These are phyloP conservation scores for Umbelopsis vinacea DNA, from an alignment of 192 early-diverging fungal species.

Conservation along the genomic window DNA sequence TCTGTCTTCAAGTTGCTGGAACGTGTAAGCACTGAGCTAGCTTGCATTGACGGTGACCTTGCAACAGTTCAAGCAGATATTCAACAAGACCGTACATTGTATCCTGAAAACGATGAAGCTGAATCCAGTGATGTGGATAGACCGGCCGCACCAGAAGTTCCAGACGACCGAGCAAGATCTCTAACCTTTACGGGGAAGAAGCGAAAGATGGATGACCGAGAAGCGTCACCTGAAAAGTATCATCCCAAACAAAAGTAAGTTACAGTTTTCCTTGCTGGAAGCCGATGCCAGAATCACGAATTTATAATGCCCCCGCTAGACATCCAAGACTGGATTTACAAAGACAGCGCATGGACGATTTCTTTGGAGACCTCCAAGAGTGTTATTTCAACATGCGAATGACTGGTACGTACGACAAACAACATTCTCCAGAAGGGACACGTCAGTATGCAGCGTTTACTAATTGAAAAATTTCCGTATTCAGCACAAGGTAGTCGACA, in stretches of 20 bases:
- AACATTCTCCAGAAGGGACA: background rate
- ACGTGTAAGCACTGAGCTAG: background rate
- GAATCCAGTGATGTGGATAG: conserved; percentile 41
- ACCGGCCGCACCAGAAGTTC: conserved; percentile 43
- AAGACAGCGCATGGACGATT: conserved; percentile 56
- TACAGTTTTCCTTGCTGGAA: background rate
- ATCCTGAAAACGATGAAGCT: conserved; percentile 16
- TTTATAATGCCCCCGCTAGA: background rate
- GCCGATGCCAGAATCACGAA: no score
- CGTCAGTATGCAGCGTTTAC: no score
- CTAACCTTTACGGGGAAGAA: background rate
- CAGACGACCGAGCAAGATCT: conserved; percentile 37
- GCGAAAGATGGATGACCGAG: background rate
- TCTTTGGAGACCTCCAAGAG: conserved; percentile 73
- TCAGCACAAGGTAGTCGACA: background rate
- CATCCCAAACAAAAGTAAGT: background rate
- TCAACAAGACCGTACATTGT: background rate
- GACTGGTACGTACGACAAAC: conserved; percentile 40
- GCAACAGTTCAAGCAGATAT: background rate
- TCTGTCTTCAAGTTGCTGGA: background rate
- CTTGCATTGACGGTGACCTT: conserved; percentile 4
- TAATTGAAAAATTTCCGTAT: background rate
- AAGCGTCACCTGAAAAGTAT: background rate
- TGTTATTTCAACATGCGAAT: conserved; percentile 71
- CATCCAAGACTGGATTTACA: conserved; percentile 30